Percentiles rank a stretch among this genome's conserved stretches.
These are phyloP conservation scores for Mycosphaerella arachidis DNA, from an alignment of 2,329 filamentous ascomycete genomes.

Conservation along the genomic window DNA sequence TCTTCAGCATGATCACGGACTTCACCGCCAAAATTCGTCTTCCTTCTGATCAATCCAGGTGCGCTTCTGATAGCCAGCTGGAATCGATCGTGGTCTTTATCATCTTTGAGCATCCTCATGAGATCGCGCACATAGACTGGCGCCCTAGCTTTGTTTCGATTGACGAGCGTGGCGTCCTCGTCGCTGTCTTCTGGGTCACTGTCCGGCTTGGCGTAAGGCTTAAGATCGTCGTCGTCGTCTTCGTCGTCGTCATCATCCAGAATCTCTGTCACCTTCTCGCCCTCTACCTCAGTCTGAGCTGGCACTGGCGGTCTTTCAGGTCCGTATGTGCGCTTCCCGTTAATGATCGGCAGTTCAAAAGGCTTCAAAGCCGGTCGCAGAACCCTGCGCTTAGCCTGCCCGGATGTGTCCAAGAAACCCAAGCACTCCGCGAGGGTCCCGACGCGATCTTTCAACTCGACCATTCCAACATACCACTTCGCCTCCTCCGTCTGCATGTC, in stretches of 20 bases:
- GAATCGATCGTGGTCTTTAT: slow-evolving; percentile 79
- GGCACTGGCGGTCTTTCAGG: slow-evolving; percentile 26
- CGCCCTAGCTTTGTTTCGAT: slow-evolving; percentile 73
- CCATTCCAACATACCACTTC: slow-evolving; percentile 66
- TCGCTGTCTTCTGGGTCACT: slow-evolving; percentile 88
- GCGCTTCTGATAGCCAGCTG: slow-evolving; percentile 73
- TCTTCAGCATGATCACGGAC: slow-evolving; percentile 79
- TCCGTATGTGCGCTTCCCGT: slow-evolving; percentile 31
- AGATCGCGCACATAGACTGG: slow-evolving; percentile 91
- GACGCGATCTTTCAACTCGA: slow-evolving; percentile 57
- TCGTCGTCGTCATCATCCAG: slow-evolving; percentile 41
- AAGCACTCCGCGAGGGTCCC: slow-evolving; percentile 50
- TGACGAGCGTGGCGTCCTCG: slow-evolving; percentile 82
- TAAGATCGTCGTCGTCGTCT: slow-evolving; percentile 59
- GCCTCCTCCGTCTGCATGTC: slow-evolving; percentile 71
- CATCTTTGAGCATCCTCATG: slow-evolving; percentile 71
- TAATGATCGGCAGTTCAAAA: slow-evolving; percentile 19
- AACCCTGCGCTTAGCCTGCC: neutral
- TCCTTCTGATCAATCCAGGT: slow-evolving; percentile 76
- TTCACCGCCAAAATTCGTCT: slow-evolving; percentile 82
- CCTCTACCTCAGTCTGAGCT: slow-evolving; percentile 28
- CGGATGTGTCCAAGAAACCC: slow-evolving; percentile 12
- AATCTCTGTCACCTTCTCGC: slow-evolving; percentile 32
- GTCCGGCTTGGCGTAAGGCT: slow-evolving; percentile 77
- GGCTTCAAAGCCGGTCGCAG: neutral